Evolutionary conservation across 2,329 filamentous ascomycete species (phyloP).

Genomic region (Huntiella savannae): DNA sequence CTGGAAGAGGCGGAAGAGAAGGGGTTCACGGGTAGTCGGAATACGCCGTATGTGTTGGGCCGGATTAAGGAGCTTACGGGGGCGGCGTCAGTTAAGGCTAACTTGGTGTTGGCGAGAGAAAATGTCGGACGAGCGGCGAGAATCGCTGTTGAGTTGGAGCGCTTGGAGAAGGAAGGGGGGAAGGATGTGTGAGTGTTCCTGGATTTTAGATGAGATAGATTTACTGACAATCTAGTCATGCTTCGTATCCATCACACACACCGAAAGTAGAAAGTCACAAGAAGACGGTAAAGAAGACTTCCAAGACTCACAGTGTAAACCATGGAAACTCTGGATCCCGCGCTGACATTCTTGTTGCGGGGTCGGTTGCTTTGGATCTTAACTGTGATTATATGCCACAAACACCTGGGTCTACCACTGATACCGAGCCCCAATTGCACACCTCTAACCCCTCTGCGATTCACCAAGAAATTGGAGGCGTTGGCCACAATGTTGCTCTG

Average conservation of each 20-base stretch:
- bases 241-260: too few species aligned
- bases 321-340: constrained; percentile 12
- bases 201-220: background rate
- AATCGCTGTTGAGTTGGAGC: constrained; percentile 33
- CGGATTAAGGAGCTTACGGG: constrained; percentile 65
- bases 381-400: constrained; percentile 50
- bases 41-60: constrained; percentile 66
- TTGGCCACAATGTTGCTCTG: constrained; percentile 78
- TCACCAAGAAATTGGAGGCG: constrained; percentile 68
- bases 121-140: constrained; percentile 37
- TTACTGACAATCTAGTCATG: too few species aligned
- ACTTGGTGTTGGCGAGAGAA: constrained; percentile 39
- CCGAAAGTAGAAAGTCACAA: too few species aligned
- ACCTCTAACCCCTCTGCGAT: constrained; percentile 79
- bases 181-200: constrained; percentile 1
- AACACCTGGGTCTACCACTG: constrained; percentile 12
- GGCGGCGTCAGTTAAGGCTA: constrained; percentile 52
- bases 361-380: constrained; percentile 75
- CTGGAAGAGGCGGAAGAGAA: constrained; percentile 43
- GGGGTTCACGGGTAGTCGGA: constrained; percentile 52
- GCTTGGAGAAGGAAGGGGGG: constrained; percentile 7
- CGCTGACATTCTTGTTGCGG: constrained; percentile 64
- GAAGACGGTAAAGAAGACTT: background rate
- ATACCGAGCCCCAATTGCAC: constrained; percentile 33
- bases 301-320: background rate